A percentile compares a stretch with the other conserved stretches of the same genome.
Evolutionary conservation across 2,329 filamentous ascomycete species (phyloP).

Genomic region (Curvularia hawaiiensis): DNA sequence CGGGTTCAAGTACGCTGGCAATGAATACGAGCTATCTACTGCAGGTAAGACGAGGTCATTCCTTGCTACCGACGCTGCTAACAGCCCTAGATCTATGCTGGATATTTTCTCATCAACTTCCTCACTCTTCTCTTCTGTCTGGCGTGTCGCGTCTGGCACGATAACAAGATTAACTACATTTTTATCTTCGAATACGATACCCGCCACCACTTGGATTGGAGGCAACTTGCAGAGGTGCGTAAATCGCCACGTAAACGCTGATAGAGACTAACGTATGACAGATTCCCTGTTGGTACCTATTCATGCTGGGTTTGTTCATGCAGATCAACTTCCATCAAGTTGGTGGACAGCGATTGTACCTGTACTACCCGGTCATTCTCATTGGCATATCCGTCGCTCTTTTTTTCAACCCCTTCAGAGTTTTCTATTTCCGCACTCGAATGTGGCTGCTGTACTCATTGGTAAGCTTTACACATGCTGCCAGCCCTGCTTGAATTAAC

Average conservation of each 20-base stretch:
- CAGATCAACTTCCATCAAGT: conserved; percentile 86
- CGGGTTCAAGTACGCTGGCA: conserved; percentile 19
- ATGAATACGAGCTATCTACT: conserved; percentile 60
- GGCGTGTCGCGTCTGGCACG: conserved; percentile 81
- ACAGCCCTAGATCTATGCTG: conserved; percentile 75
- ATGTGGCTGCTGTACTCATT: conserved; percentile 90
- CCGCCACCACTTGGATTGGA: conserved; percentile 85
- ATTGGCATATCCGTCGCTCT: conserved; percentile 70
- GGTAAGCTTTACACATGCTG: conserved; percentile 57
- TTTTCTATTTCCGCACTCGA: conserved; percentile 77
- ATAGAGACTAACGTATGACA: conserved; percentile 34
- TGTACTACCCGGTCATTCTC: conserved; percentile 86
- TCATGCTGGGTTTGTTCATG: conserved; percentile 76
- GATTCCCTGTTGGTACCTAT: conserved; percentile 83
- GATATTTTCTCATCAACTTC: conserved; percentile 84
- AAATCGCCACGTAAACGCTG: too few species aligned
- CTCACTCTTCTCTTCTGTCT: conserved; percentile 85
- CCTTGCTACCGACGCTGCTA: conserved; percentile 51
- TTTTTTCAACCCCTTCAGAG: conserved; percentile 75
- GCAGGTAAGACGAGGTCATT: conserved; percentile 59
- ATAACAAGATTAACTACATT: conserved; percentile 88
- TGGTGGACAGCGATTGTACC: conserved; percentile 69
- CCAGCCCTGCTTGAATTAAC: conserved; percentile 32
- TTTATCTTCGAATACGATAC: conserved; percentile 98
- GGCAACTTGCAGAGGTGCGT: conserved; percentile 74